Conservation (phyloP, 2,329 filamentous ascomycete genomes). For the Grosmannia huntii region DNA sequence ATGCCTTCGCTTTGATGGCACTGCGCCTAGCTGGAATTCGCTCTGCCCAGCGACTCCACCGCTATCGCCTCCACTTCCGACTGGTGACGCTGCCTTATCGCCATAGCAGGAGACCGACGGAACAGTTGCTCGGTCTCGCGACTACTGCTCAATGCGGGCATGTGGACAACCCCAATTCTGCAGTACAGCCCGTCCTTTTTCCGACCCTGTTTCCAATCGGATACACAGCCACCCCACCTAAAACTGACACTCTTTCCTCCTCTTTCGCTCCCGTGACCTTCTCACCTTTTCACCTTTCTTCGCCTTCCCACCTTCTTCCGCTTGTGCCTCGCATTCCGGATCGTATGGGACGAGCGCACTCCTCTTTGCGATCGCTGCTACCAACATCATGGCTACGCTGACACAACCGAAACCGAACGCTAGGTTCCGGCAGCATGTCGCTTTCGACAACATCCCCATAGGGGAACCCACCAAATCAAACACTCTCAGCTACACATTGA, state of each 20-base stretch:
- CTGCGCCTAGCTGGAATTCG: neutral
- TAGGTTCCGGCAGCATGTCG: conserved; percentile 47
- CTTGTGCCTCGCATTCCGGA: neutral
- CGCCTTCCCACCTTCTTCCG: neutral
- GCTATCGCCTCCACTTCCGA: neutral
- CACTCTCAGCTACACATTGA: conserved; percentile 62
- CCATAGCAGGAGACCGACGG: neutral
- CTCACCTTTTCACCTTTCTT: neutral
- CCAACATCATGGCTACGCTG: conserved; percentile 23
- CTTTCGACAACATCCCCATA: conserved; percentile 45
- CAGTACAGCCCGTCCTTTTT: neutral
- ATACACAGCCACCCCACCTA: conserved; percentile 6
- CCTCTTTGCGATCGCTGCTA: neutral
- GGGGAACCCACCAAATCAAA: conserved; percentile 48
- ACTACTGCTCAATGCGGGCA: neutral
- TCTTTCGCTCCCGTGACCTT: neutral
- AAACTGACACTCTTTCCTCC: conserved; percentile 1
- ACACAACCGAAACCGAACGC: conserved; percentile 22
- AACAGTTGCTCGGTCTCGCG: neutral
- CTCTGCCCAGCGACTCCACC: neutral
- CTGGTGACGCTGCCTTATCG: neutral
- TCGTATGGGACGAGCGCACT: neutral
- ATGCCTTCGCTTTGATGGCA: neutral
- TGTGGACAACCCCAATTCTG: neutral
- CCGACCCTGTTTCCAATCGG: neutral